phyloP scores from a whole-genome alignment of 257 asterid species.

The Euphrasia confusa region DNA sequence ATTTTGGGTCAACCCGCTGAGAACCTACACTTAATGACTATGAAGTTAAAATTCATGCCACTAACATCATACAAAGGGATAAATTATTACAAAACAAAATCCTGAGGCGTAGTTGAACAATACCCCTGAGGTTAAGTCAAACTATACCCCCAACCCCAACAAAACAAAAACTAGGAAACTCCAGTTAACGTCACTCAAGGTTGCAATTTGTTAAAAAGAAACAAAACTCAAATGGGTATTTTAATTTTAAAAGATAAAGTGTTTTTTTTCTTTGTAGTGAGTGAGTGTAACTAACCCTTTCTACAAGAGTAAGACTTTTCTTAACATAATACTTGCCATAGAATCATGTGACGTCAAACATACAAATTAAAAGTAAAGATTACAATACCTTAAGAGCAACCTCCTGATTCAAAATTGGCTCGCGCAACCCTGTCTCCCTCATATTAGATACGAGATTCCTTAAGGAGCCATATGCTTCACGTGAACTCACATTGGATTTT shows the following conservation, averaged over 20 bases:
- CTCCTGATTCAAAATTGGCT: conserved; percentile 61
- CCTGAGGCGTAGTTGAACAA: not conserved
- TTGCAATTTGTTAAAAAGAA: not conserved
- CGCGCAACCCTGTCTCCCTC: conserved; percentile 53
- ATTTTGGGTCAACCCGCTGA: conserved; percentile 65
- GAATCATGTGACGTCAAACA: conserved; percentile 11
- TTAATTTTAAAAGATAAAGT: not conserved
- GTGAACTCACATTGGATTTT: conserved; percentile 50
- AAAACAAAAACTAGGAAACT: not conserved
- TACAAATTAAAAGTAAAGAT: conserved; percentile 18
- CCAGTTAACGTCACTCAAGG: not conserved
- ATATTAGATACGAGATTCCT: conserved; percentile 46
- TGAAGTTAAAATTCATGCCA: conserved; percentile 26
- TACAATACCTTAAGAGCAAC: conserved; percentile 69
- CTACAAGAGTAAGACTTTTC: conserved; percentile 13
- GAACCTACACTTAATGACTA: conserved; percentile 47
- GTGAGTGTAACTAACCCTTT: not conserved
- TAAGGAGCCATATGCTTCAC: conserved; percentile 60
- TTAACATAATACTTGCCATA: conserved; percentile 12
- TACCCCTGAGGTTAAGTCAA: not conserved
- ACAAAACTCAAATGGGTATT: not conserved
- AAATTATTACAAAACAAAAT: not conserved
- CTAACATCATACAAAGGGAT: conserved; percentile 5
- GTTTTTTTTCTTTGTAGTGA: not conserved
- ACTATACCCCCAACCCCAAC: not conserved